phyloP scores from a whole-genome alignment of 441 rosid genomes.

The Mallotus repandus region DNA sequence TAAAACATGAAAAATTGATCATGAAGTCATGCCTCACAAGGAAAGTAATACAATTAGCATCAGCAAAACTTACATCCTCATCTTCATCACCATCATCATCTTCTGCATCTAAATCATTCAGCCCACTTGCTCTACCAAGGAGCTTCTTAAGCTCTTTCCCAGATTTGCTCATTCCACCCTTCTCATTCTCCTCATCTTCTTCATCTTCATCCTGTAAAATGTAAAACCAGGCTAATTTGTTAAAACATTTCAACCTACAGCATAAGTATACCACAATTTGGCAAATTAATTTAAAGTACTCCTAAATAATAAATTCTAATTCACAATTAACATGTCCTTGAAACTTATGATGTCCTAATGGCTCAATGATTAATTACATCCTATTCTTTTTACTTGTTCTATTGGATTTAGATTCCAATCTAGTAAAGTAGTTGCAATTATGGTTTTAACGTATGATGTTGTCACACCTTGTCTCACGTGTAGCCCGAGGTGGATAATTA shows the following conservation, averaged over 20 bases:
- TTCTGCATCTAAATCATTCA: conserved; percentile 73
- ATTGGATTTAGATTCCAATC: too few species aligned
- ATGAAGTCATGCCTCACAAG: background rate
- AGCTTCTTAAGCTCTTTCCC: conserved; percentile 95
- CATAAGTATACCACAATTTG: background rate
- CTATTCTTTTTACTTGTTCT: too few species aligned
- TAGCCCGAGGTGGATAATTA: too few species aligned
- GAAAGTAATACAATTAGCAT: conserved; percentile 7
- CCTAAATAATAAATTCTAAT: too few species aligned
- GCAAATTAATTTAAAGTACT: background rate
- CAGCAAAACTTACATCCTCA: conserved; percentile 50
- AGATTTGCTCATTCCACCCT: conserved; percentile 81
- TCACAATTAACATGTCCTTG: too few species aligned
- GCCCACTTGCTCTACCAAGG: conserved; percentile 68
- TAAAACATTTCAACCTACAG: background rate
- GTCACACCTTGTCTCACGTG: too few species aligned
- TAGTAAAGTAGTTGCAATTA: too few species aligned
- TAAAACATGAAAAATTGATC: background rate
- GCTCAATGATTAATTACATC: too few species aligned
- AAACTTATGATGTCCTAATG: too few species aligned
- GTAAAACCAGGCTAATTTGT: background rate
- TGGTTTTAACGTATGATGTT: too few species aligned
- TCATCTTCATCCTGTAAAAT: conserved; percentile 81
- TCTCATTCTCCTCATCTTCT: conserved; percentile 83
- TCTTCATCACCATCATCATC: conserved; percentile 76